Evolutionary conservation across 371 early-diverging fungal species (phyloP).

Genomic region (Lichtheimia hyalospora): DNA sequence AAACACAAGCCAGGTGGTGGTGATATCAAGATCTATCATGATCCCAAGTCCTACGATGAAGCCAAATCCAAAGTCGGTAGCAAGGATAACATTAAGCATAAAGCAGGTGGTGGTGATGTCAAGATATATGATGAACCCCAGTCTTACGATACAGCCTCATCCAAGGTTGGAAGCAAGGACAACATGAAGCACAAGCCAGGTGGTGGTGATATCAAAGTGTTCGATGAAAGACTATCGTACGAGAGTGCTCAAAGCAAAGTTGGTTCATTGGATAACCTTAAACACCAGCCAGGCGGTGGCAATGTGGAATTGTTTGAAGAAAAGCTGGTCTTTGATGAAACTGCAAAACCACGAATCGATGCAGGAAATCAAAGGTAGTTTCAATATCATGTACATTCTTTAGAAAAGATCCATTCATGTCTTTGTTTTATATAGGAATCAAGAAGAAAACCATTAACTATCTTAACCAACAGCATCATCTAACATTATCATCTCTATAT

Average conservation of each 20-base stretch:
- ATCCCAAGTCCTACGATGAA: conserved; percentile 1
- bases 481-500: neutral
- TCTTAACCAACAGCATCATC: too few relatives aligned
- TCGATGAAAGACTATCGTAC: conserved; percentile 7
- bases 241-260: conserved; percentile 15
- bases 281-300: conserved; percentile 19
- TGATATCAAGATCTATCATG: conserved; percentile 10
- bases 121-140: conserved; percentile 13
- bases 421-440: too few relatives aligned
- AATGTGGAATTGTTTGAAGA: conserved; percentile 15
- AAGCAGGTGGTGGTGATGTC: conserved; percentile 15
- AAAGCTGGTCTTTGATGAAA: conserved; percentile 1
- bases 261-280: conserved; percentile 16
- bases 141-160: conserved; percentile 4
- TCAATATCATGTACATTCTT: neutral
- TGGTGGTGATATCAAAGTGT: conserved; percentile 11
- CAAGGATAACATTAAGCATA: conserved; percentile 19
- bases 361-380: conserved; percentile 11
- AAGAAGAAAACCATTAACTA: too few relatives aligned
- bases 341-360: conserved; percentile 16
- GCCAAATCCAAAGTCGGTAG: conserved; percentile 20
- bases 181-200: conserved; percentile 19
- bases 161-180: conserved; percentile 17
- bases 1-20: conserved; percentile 22
- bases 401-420: too few relatives aligned